A percentile compares a stretch with the other conserved stretches of the same genome.
phyloP scores from a whole-genome alignment of 345 rosid genomes.

The Hevea brasiliensis region DNA sequence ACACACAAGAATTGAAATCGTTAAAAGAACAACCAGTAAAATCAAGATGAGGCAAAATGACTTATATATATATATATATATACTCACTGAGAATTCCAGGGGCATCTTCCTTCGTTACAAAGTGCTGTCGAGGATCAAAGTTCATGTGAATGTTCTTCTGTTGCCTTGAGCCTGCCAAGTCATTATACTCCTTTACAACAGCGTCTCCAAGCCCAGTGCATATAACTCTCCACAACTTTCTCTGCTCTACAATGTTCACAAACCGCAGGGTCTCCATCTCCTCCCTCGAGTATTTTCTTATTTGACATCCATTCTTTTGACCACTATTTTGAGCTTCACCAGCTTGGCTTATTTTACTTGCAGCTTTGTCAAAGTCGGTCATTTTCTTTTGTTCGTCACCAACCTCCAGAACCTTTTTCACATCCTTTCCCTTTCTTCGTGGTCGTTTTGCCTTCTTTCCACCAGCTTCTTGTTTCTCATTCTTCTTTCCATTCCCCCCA shows the following conservation, averaged over 20 bases:
- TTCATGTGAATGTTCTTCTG: constrained; percentile 34
- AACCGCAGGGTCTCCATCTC: constrained; percentile 79
- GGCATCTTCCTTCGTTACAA: constrained; percentile 20
- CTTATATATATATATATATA: too few relatives aligned
- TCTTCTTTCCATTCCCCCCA: constrained; percentile 40
- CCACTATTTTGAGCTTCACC: constrained; percentile 11
- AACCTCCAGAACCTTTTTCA: constrained; percentile 19
- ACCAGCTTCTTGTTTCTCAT: constrained; percentile 36
- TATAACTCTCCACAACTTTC: constrained; percentile 57
- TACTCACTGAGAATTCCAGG: constrained; percentile 47
- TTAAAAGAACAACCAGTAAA: background rate
- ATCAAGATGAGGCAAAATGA: background rate
- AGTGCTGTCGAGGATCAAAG: constrained; percentile 26
- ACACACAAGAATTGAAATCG: constrained; percentile 1
- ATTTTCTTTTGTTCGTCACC: constrained; percentile 19
- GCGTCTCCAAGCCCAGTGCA: constrained; percentile 52
- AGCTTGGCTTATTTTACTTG: background rate
- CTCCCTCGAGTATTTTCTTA: constrained; percentile 47
- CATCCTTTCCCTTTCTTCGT: constrained; percentile 43
- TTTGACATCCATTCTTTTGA: constrained; percentile 11
- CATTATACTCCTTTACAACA: constrained; percentile 53
- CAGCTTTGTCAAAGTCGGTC: constrained; percentile 24
- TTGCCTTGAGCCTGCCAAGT: constrained; percentile 43
- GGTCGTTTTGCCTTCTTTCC: constrained; percentile 45
- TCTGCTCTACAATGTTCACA: constrained; percentile 52